A percentile compares a stretch with the other conserved stretches of the same genome.
Conservation (phyloP, 192 early-diverging fungal genomes). For the Gaertneriomyces semiglobifer region DNA sequence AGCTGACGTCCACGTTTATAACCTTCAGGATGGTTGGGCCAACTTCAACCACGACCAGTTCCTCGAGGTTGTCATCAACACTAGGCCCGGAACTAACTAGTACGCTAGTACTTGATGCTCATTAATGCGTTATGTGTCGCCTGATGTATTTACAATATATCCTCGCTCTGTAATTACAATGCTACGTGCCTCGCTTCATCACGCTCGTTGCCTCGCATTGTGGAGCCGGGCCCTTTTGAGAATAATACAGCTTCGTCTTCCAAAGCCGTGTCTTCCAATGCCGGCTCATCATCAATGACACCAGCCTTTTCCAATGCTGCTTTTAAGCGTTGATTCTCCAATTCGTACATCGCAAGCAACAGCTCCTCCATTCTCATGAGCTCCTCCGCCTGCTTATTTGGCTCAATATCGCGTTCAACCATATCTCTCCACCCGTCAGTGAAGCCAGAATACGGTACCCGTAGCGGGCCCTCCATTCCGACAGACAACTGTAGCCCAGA, state of each 20-base stretch:
- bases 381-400: slow-evolving; percentile 11
- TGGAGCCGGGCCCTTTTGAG: too few species aligned
- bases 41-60: slow-evolving; percentile 29
- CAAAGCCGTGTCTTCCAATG: too few species aligned
- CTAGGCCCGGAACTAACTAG: not conserved
- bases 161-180: too few species aligned
- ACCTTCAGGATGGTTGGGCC: slow-evolving; percentile 22
- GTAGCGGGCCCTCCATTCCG: slow-evolving; percentile 12
- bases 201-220: too few species aligned
- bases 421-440: slow-evolving; percentile 9
- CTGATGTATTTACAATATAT: too few species aligned
- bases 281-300: too few species aligned
- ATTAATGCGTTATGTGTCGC: too few species aligned
- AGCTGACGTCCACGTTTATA: not conserved
- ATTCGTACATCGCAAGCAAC: slow-evolving; percentile 3
- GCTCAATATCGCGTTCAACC: not conserved
- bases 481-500: not conserved
- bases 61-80: slow-evolving; percentile 26
- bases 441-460: slow-evolving; percentile 13
- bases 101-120: too few species aligned
- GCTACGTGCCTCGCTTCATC: too few species aligned
- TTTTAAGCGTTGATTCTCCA: not conserved
- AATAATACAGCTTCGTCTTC: too few species aligned
- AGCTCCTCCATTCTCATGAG: slow-evolving; percentile 14
- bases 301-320: too few species aligned